These are phyloP conservation scores for Phanerodontia chrysosporium DNA, from an alignment of 768 basidiomycete genomes.

Conservation along the genomic window DNA sequence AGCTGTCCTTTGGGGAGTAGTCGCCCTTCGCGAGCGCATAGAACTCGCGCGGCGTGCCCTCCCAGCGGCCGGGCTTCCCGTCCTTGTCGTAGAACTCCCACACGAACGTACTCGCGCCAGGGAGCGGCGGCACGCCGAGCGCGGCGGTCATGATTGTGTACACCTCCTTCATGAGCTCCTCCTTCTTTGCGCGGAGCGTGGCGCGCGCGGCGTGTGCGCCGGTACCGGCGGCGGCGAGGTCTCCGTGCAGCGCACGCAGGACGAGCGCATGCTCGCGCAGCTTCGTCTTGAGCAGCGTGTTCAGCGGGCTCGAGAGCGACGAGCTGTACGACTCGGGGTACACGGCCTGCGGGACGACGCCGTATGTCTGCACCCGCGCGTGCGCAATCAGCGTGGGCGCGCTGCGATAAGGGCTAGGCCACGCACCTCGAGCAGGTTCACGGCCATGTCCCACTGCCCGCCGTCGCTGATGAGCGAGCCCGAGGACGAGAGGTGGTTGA, in stretches of 20 bases:
- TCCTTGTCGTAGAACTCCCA: conserved; percentile 90
- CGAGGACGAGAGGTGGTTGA: conserved; percentile 58
- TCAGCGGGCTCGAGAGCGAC: conserved; percentile 65
- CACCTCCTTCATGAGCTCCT: conserved; percentile 77
- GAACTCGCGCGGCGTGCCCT: conserved; percentile 79
- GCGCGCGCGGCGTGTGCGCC: conserved; percentile 43
- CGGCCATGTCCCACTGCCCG: conserved; percentile 94
- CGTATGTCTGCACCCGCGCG: conserved; percentile 57
- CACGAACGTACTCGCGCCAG: conserved; percentile 41
- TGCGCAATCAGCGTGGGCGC: not conserved
- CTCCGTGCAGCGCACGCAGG: conserved; percentile 59
- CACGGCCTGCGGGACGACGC: conserved; percentile 76
- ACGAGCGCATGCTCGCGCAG: conserved; percentile 87
- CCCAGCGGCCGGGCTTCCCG: conserved; percentile 70
- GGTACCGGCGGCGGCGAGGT: conserved; percentile 42
- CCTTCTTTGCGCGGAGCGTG: conserved; percentile 75
- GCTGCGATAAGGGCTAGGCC: not conserved
- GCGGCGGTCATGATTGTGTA: conserved; percentile 83
- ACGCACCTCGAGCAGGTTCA: conserved; percentile 58
- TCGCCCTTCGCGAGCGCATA: conserved; percentile 43
- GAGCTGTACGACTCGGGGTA: conserved; percentile 88
- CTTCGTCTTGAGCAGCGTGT: conserved; percentile 81
- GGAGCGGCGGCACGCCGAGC: conserved; percentile 74
- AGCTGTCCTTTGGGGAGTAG: conserved; percentile 59
- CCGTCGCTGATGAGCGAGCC: conserved; percentile 82